Evolutionary conservation across 257 asterid genomes (phyloP), one percentile per base, ranked within the genome.

Genomic region (Galeopsis tetrahit): DNA sequence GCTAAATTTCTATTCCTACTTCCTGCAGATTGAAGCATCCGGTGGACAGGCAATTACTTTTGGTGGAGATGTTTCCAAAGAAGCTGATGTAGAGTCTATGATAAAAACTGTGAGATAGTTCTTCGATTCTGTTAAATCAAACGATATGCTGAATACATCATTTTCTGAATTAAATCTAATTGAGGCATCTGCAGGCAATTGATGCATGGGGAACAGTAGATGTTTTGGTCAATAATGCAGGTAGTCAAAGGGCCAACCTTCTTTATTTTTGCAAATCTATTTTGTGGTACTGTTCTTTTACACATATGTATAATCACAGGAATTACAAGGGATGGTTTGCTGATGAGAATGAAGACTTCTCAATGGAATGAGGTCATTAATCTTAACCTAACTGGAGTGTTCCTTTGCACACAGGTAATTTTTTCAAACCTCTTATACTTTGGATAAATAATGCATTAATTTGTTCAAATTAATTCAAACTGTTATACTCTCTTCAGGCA

Each of bases 331-430:
- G 98, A 89, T 82, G 93, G 95, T 65, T 85, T 92, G 82, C 80
- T 95, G 87, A 95, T 95, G 98, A 88, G 95, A 84, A 91, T 91
- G 97, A 89, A 89, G 86, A 77, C 73, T 39, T 73, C 97, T 69
- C 98, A 95, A 62, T 95, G 99, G 99, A 90, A 90, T 80, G 99
- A 95, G 71, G 98, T 95, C 83, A 91, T 95, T 59, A 96, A 85
- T 87, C 87, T 92, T 66, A 95, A 95, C 82, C 97, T 95, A 56
- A 95, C 98, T 6, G 98, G 98, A 21, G 99, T 90, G 69, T 95
- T 81, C 84, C 84, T 95, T 21, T 95, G 98, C 84, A 90, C 92
- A 69, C 99, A 95, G 91, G 99, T 87, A 59, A 66, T 69, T 74
- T 76, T 68, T 35, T 34, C 3, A 55, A 46, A 53, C 15, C 61